Evolutionary conservation across 1,139 yeast genomes (phyloP), one percentile per base, ranked within the genome.

Genomic region (Groenewaldozyma auringiensis): DNA sequence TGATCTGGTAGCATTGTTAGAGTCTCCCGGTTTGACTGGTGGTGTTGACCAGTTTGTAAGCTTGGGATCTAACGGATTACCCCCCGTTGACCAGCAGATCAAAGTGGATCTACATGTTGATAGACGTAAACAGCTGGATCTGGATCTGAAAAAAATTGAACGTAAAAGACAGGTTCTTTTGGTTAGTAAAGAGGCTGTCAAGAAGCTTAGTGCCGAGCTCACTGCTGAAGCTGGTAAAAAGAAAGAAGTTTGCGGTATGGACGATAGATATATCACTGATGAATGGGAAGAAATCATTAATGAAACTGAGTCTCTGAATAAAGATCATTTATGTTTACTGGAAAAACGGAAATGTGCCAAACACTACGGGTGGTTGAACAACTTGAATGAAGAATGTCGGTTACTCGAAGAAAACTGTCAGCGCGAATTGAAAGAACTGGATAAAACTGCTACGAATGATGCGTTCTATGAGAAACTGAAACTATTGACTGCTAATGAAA

Each of bases 301-400:
- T 37, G 52, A 47, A 27, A 56, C 55, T 42, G 52, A 48, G 17
- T 9, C 8, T 35, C 27, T 54, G 49, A 21, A 42, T n/a, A 52
- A 54, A 18, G 60, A 52, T 8, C 57, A 52, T 27, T 47, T 78
- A 2, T 85, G 94, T 58, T 57, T 78, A 14, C 64, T 67, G n/a
- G 92, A 83, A 44, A 76, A 76, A 51, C 71, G 79, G 44, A 81
- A 81, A 55, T 85, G 95, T 60, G 61, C 63, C 3, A 73, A 78
- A 42, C 94, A 85, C 57, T 69, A 70, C 41, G 81, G 83, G 0
- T 85, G 94, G 94, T 72, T 70, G 61, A 67, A 67, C 41, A 72
- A 84, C 44, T 57, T 72, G 14, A 61, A 65, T 16, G 49, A 47
- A 29, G 47, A 49, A 17, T 42, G 43, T 14, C 34, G 20, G 8